Base-by-base conservation (phyloP, 306 rosid species). In the Trifolium pratense region DNA sequence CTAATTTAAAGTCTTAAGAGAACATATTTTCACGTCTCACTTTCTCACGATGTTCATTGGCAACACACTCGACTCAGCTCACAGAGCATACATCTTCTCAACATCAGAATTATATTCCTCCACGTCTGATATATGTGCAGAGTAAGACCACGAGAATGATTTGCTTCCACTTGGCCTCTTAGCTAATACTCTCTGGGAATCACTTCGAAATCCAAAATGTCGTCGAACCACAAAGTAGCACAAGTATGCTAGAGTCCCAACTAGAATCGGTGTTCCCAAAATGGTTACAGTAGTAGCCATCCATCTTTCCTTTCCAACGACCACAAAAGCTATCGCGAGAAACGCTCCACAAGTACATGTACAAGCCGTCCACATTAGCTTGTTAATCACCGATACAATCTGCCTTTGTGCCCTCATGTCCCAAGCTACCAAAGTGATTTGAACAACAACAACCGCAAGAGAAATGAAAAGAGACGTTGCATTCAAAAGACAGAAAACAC, bases 361-460 rank as follows among this genome's bases (percentile, higher is more conserved):
- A 53, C 97, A 91, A 23, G 98, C 98, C 13, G 82, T 88, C 97
- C 97, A 91, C 98, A 93, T 93, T 6, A 93, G 82, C 83, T 91
- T 93, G 86, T 93, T 93, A 37, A 89, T 87, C 21, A 93, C 97
- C 0, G 98, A 93, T 5, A 93, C 97, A n/a, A 93, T 82, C 87
- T 86, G 86, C 88, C 75, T 87, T 79, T 93, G 98, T 83, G 97
- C 91, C 17, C 84, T 75, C 0, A 97, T 93, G 79, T 93, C 98
- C 98, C 98, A 93, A 25, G 98, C 98, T 64, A 93, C 98, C 84
- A 93, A 80, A 39, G 98, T 93, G 85, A 93, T 93, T 77, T 93
- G 98, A 83, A 91, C 98, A 60, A 93, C 98, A 3, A 91, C 98
- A 25, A 93, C 98, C 0, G 98, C 88, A 9, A 91, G 85, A 21